Evolutionary conservation across 2,329 filamentous ascomycete species (phyloP).

Genomic region (Dothideomycetes sp.): DNA sequence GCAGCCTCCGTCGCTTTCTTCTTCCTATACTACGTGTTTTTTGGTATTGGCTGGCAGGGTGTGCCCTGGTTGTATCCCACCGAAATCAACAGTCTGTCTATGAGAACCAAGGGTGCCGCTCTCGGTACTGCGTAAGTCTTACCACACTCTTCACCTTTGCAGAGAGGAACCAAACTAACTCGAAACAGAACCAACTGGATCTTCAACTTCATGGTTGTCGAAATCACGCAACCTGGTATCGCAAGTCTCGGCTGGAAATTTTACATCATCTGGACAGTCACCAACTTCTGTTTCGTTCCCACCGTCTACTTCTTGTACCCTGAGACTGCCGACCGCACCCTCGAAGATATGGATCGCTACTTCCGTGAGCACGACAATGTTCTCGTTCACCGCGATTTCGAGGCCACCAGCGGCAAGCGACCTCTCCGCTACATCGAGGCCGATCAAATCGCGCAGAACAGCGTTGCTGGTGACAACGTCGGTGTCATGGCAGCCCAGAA

Average conservation of each 20-base stretch:
- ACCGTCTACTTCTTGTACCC: constrained; percentile 30
- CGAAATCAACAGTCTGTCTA: constrained; percentile 38
- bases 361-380: constrained; percentile 21
- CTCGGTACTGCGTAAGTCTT: constrained; percentile 29
- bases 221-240: constrained; percentile 35
- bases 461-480: neutral
- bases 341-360: constrained; percentile 22
- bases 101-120: constrained; percentile 38
- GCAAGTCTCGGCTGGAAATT: constrained; percentile 16
- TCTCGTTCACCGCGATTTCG: constrained; percentile 37
- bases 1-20: constrained; percentile 38
- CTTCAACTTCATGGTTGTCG: constrained; percentile 18
- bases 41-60: constrained; percentile 40
- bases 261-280: constrained; percentile 17
- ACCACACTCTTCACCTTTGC: neutral
- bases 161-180: neutral
- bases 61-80: constrained; percentile 28
- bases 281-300: constrained; percentile 31
- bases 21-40: constrained; percentile 44
- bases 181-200: neutral
- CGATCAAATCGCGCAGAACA: constrained; percentile 21
- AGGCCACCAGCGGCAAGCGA: constrained; percentile 34
- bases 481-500: neutral
- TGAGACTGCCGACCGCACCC: constrained; percentile 21
- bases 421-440: constrained; percentile 38